These are phyloP conservation scores for Allomyces macrogynus DNA, from an alignment of 192 early-diverging fungal species.

Conservation along the genomic window DNA sequence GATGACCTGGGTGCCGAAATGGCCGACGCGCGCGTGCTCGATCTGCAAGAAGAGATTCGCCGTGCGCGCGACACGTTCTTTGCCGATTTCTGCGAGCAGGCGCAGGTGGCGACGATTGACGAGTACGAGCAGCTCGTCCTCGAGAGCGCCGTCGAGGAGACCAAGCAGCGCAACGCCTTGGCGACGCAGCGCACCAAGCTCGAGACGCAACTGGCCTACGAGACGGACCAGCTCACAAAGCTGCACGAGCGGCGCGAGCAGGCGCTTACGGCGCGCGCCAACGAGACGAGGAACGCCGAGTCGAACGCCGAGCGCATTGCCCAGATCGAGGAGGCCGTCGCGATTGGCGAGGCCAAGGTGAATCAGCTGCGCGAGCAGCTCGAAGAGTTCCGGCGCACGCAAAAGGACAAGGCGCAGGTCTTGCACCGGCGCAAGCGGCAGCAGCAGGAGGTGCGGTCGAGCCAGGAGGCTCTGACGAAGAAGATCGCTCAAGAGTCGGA, in stretches of 20 bases:
- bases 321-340: conserved; percentile 27
- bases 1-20: conserved; percentile 34
- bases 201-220: conserved; percentile 61
- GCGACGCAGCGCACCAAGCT: conserved; percentile 55
- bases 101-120: conserved; percentile 55
- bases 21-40: conserved; percentile 17
- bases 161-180: conserved; percentile 56
- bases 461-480: conserved; percentile 27
- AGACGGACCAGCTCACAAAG: conserved; percentile 42
- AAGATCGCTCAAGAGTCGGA: conserved; percentile 6
- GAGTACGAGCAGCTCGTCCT: conserved; percentile 69
- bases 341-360: conserved; percentile 16
- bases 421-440: conserved; percentile 29
- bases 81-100: conserved; percentile 48
- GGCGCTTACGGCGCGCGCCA: conserved; percentile 15
- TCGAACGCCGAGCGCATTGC: conserved; percentile 16
- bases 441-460: conserved; percentile 30
- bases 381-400: conserved; percentile 27
- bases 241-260: conserved; percentile 24
- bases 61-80: conserved; percentile 49
- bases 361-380: conserved; percentile 25
- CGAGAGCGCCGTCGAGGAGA: conserved; percentile 41
- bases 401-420: conserved; percentile 28
- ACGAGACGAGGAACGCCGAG: conserved; percentile 14
- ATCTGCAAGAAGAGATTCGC: conserved; percentile 20